These are phyloP conservation scores for Fusarium drepaniforme DNA, from an alignment of 2,329 filamentous ascomycete species.

Conservation along the genomic window DNA sequence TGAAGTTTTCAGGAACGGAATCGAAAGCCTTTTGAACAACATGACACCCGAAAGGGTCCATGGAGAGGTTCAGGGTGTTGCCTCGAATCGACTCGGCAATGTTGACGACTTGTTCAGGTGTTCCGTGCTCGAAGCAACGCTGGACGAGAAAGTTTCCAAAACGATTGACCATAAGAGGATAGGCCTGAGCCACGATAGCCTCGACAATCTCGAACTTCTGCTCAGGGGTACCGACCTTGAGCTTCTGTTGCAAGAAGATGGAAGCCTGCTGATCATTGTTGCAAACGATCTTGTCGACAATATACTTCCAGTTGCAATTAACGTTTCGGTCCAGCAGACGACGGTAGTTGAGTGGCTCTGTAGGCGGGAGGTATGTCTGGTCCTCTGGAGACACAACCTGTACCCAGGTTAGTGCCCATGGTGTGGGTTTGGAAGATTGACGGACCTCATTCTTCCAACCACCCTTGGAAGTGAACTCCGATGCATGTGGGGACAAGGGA, in stretches of 20 bases:
- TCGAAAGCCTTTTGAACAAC: conserved; percentile 99
- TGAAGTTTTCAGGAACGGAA: conserved; percentile 96
- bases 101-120: conserved; percentile 91
- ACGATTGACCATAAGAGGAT: conserved; percentile 96
- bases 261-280: conserved; percentile 99
- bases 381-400: conserved; percentile 66
- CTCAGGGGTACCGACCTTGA: conserved; percentile 94
- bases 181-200: conserved; percentile 93
- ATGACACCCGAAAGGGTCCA: conserved; percentile 99
- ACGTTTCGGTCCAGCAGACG: conserved; percentile 94
- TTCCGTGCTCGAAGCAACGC: conserved; percentile 98
- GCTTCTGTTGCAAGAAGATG: conserved; percentile 98
- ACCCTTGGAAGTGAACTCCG: conserved; percentile 74
- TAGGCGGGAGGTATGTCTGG: conserved; percentile 85
- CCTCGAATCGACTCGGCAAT: conserved; percentile 96
- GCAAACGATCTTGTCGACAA: conserved; percentile 99
- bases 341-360: conserved; percentile 96
- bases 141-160: conserved; percentile 99
- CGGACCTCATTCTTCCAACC: conserved; percentile 69
- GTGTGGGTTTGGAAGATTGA: conserved; percentile 14
- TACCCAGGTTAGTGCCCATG: conserved; percentile 29
- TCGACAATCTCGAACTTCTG: conserved; percentile 99
- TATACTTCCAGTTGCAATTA: conserved; percentile 99
- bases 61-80: conserved; percentile 92
- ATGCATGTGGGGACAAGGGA: conserved; percentile 78